phyloP scores from a whole-genome alignment of 78 protist genomes.

The Neovahlkampfia damariscottae region DNA sequence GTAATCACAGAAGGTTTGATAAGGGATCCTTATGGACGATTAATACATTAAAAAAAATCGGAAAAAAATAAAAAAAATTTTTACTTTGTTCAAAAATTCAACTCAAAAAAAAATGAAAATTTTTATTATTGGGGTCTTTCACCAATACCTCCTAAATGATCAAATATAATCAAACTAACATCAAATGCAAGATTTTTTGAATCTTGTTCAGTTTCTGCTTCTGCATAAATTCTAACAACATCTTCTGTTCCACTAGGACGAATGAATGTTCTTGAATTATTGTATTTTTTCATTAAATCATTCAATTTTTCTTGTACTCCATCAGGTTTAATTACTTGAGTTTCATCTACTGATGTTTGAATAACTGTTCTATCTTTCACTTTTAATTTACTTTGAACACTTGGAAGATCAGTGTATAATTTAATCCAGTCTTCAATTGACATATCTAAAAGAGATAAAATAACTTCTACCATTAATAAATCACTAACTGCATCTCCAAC shows the following conservation, averaged over 20 bases:
- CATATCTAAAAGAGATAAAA: slow-evolving; percentile 18
- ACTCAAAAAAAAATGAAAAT: no score
- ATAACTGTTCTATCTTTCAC: slow-evolving; percentile 21
- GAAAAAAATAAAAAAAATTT: no score
- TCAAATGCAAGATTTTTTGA: background rate
- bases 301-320: slow-evolving; percentile 42
- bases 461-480: slow-evolving; percentile 37
- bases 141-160: background rate
- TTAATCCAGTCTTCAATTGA: slow-evolving; percentile 19
- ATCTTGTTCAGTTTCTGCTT: slow-evolving; percentile 34
- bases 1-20: no score
- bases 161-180: background rate
- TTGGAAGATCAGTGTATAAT: slow-evolving; percentile 54
- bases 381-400: slow-evolving; percentile 29
- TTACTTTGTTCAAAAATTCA: no score
- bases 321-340: background rate
- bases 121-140: no score
- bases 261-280: slow-evolving; percentile 35
- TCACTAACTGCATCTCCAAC: slow-evolving; percentile 65
- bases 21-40: no score
- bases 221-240: slow-evolving; percentile 68
- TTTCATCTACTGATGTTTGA: slow-evolving; percentile 24
- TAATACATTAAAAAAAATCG: no score
- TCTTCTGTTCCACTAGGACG: slow-evolving; percentile 72
- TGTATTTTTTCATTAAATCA: background rate